phyloP scores from a whole-genome alignment of 345 rosid genomes.

The Eucalyptus marginata region DNA sequence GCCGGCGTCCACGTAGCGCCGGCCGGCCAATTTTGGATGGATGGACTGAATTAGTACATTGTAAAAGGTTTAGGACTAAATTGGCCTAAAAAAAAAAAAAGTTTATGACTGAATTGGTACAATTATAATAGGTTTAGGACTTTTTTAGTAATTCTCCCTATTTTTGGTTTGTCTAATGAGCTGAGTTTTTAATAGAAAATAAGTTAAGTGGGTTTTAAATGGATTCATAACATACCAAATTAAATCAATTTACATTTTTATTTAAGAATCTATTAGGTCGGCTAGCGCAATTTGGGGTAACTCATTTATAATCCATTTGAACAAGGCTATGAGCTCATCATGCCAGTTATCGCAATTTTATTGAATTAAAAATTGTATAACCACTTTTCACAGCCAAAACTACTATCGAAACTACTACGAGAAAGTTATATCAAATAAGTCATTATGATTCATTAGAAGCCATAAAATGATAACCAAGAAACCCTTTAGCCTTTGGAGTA shows the following conservation, averaged over 20 bases:
- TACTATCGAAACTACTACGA: too few relatives aligned
- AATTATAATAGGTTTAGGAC: too few relatives aligned
- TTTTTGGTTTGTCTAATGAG: too few relatives aligned
- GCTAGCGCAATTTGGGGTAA: not conserved
- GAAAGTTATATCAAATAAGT: not conserved
- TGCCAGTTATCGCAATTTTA: fast-evolving
- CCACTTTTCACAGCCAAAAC: not conserved
- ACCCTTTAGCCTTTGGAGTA: not conserved
- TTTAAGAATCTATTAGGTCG: too few relatives aligned
- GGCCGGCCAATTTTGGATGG: too few relatives aligned
- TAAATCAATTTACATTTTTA: not conserved
- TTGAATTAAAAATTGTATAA: not conserved
- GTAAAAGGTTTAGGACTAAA: too few relatives aligned
- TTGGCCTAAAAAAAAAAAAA: too few relatives aligned
- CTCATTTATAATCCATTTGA: not conserved
- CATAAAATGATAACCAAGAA: not conserved
- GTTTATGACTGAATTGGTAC: too few relatives aligned
- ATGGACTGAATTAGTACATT: too few relatives aligned
- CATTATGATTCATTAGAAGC: not conserved
- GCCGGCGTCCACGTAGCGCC: too few relatives aligned
- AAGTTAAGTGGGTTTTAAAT: not conserved
- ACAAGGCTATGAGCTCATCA: too few relatives aligned
- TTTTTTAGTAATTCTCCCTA: too few relatives aligned
- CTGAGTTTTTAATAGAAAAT: not conserved
- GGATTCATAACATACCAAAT: not conserved